Percentiles rank a stretch among this genome's conserved stretches.
Conservation (phyloP, 768 basidiomycete species). For the Hypholoma fasciculare region DNA sequence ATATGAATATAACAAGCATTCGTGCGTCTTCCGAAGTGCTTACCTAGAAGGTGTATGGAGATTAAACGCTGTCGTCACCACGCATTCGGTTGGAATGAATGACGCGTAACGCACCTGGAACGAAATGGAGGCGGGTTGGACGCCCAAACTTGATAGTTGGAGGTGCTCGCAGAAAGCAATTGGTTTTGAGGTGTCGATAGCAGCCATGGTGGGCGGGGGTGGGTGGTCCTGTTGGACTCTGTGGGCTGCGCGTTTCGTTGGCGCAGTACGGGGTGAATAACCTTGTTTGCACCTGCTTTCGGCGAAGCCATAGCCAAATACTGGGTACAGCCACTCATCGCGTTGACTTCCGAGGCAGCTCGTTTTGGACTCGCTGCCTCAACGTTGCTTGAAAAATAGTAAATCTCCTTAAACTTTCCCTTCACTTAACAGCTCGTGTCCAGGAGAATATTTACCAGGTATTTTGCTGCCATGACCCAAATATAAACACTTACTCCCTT, state of each 20-base stretch:
- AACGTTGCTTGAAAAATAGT: no score
- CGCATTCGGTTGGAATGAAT: constrained; percentile 30
- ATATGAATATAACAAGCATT: background rate
- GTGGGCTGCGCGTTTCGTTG: constrained; percentile 21
- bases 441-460: no score
- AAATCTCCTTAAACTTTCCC: no score
- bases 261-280: constrained; percentile 12
- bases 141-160: constrained; percentile 92
- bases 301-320: background rate
- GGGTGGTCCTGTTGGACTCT: constrained; percentile 20
- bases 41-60: constrained; percentile 28
- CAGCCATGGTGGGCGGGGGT: constrained; percentile 36
- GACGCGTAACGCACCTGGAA: constrained; percentile 77
- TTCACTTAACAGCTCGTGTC: no score
- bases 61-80: constrained; percentile 21
- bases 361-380: no score
- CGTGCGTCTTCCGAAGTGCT: constrained; percentile 13
- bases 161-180: constrained; percentile 90
- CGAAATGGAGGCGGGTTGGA: constrained; percentile 96
- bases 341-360: background rate
- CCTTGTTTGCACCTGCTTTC: constrained; percentile 11
- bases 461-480: no score
- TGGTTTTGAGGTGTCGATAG: constrained; percentile 62
- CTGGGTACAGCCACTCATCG: constrained; percentile 10
- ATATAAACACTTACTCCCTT: no score